These are phyloP conservation scores for Cytidiella melzeri DNA, from an alignment of 768 basidiomycete genomes.

Conservation along the genomic window DNA sequence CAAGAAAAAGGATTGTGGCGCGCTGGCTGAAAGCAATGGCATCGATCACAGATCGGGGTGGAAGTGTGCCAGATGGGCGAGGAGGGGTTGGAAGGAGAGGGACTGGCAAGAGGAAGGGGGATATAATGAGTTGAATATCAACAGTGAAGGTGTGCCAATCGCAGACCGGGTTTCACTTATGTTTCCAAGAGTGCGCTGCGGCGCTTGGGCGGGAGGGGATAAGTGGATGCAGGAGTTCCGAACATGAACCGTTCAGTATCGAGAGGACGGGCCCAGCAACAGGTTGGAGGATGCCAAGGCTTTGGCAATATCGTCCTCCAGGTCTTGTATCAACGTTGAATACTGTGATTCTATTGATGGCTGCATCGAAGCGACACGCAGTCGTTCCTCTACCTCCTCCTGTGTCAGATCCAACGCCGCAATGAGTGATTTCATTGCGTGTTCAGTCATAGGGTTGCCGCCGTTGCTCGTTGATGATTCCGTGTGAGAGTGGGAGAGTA, in stretches of 20 bases:
- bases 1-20: too few relatives aligned
- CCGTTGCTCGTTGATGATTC: constrained; percentile 32
- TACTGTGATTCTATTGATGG: constrained; percentile 36
- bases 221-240: background rate
- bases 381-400: constrained; percentile 40
- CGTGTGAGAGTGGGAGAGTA: constrained; percentile 27
- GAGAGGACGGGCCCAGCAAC: background rate
- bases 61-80: constrained; percentile 8
- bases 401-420: constrained; percentile 54
- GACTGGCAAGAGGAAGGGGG: background rate
- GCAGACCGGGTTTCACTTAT: too few relatives aligned
- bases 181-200: too few relatives aligned
- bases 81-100: constrained; percentile 5
- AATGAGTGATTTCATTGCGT: constrained; percentile 58
- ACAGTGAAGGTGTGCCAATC: too few relatives aligned
- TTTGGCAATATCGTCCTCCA: constrained; percentile 22
- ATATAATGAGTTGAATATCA: background rate
- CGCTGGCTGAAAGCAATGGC: background rate
- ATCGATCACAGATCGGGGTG: constrained; percentile 11
- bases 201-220: too few relatives aligned
- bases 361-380: constrained; percentile 55
- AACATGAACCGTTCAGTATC: background rate
- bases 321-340: constrained; percentile 20
- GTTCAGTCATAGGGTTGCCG: constrained; percentile 32
- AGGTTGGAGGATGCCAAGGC: constrained; percentile 27